Evolutionary conservation across 108 stramenopile species (phyloP), one percentile per base, ranked within the genome.

Genomic region (Skeletonema potamos): DNA sequence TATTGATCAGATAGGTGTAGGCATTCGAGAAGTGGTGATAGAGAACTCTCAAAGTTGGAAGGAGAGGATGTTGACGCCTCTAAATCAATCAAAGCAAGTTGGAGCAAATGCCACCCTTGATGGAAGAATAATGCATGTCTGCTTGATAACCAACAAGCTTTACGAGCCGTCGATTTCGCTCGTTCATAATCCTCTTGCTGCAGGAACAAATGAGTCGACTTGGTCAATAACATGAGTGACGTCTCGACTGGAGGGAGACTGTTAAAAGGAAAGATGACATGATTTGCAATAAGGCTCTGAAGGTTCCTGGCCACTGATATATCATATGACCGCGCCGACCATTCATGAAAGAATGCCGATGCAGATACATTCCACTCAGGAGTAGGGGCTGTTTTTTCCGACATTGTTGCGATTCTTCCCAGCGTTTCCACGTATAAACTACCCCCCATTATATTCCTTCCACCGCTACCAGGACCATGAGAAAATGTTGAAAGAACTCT

Each of bases 21-120:
- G 39, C 87, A 92, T 64, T 91, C 87, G 44, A 91, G 66, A 24
- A 96, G 63, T 18, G 79, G 75, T 8, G 81, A 66, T 8, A 96
- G 71, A 6, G 86, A 79, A 20, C 60, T 76, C 65, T 65, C 68
- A 34, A 65, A 77, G 28, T 56, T 58, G 3, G 72, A 70, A 51
- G 73, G 34, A 41, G 66, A n/a, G 13, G 68, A 58, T 27, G 64
- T 54, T 55, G 70, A 65, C 24, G 84, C 62, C 28, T 91, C 87
- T 26, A 90, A 58, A 30, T 86, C 77, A 15, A 88, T 79, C 18
- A 73, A 36, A 27, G 88, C 79, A 46, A 88, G 70, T 44, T 82
- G 82, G 20, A 95, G 70, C 13, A 89, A 72, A 5, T 89, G 64
- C 64, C 68, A 65, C 10, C 79, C 88, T 48, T 75, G 77, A 15